These are phyloP conservation scores for Suillus americanus DNA, from an alignment of 768 basidiomycete species.

Conservation along the genomic window DNA sequence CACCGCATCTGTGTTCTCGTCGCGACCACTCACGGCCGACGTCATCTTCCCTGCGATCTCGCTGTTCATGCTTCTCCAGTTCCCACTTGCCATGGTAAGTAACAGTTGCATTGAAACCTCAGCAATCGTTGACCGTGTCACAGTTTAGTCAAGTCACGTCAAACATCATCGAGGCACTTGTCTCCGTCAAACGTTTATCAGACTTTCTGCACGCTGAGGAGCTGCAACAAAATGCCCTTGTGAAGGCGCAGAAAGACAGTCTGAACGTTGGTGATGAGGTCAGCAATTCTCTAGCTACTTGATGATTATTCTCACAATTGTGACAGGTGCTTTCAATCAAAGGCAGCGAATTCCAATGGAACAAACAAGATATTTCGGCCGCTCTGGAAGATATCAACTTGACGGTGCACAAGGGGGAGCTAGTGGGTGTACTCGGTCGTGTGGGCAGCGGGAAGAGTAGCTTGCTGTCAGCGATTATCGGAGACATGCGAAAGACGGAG, in stretches of 20 bases:
- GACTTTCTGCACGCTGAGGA: constrained; percentile 77
- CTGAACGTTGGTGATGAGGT: constrained; percentile 64
- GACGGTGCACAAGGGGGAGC: constrained; percentile 75
- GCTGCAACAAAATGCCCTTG: constrained; percentile 76
- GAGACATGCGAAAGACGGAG: constrained; percentile 78
- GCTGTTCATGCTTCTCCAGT: constrained; percentile 83
- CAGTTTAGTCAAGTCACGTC: constrained; percentile 73
- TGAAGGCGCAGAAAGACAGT: constrained; percentile 41
- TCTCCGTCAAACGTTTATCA: constrained; percentile 78
- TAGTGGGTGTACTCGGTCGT: constrained; percentile 82
- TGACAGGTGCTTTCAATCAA: constrained; percentile 62
- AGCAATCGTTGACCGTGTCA: constrained; percentile 5
- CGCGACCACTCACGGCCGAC: constrained; percentile 79
- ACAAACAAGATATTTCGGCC: constrained; percentile 48
- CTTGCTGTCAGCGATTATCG: constrained; percentile 76
- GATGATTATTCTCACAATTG: not conserved
- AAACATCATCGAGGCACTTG: constrained; percentile 82
- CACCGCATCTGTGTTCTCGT: constrained; percentile 59
- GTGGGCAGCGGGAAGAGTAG: constrained; percentile 93
- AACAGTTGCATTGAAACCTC: not conserved
- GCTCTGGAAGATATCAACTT: constrained; percentile 79
- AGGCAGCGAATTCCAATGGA: constrained; percentile 85
- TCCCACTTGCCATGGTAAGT: constrained; percentile 80
- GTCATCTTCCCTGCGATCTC: constrained; percentile 96
- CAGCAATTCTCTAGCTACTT: constrained; percentile 2